A percentile compares a stretch with the other conserved stretches of the same genome.
Conservation (phyloP, 2,329 filamentous ascomycete species). For the Periconia sp. region DNA sequence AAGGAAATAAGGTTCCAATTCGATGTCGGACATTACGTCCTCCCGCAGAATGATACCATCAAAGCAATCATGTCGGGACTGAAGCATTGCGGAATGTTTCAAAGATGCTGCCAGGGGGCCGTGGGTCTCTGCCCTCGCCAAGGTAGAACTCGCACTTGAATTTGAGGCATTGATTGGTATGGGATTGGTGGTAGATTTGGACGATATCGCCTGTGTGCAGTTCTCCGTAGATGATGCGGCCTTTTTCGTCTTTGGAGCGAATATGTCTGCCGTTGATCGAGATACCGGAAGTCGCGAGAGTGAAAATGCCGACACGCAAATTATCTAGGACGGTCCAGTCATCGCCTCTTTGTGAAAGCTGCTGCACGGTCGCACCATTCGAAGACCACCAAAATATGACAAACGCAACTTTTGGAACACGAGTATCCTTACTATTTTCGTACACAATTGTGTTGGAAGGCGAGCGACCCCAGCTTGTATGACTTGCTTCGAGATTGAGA, state of each 20-base stretch:
- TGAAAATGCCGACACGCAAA: conserved; percentile 72
- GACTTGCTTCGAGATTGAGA: conserved; percentile 61
- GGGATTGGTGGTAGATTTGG: conserved; percentile 64
- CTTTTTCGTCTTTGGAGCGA: conserved; percentile 55
- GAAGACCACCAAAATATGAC: conserved; percentile 64
- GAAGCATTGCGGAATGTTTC: conserved; percentile 17
- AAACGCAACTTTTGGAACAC: conserved; percentile 80
- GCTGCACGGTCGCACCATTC: conserved; percentile 64
- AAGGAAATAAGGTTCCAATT: not conserved
- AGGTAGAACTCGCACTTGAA: conserved; percentile 49
- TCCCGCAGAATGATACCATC: not conserved
- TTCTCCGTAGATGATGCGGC: conserved; percentile 61
- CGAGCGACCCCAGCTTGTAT: conserved; percentile 78
- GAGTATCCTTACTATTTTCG: conserved; percentile 62
- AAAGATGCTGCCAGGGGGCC: conserved; percentile 30
- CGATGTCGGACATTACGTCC: not conserved
- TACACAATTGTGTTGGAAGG: conserved; percentile 69
- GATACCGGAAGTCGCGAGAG: conserved; percentile 76
- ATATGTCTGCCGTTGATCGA: conserved; percentile 73
- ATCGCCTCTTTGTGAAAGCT: conserved; percentile 48
- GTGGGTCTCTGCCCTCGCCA: conserved; percentile 38
- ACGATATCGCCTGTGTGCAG: conserved; percentile 78
- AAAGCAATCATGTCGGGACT: conserved; percentile 5
- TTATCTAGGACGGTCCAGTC: conserved; percentile 57
- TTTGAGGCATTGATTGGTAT: conserved; percentile 36